Conservation (phyloP, 2,329 filamentous ascomycete genomes). For the Fusarium sp. region DNA sequence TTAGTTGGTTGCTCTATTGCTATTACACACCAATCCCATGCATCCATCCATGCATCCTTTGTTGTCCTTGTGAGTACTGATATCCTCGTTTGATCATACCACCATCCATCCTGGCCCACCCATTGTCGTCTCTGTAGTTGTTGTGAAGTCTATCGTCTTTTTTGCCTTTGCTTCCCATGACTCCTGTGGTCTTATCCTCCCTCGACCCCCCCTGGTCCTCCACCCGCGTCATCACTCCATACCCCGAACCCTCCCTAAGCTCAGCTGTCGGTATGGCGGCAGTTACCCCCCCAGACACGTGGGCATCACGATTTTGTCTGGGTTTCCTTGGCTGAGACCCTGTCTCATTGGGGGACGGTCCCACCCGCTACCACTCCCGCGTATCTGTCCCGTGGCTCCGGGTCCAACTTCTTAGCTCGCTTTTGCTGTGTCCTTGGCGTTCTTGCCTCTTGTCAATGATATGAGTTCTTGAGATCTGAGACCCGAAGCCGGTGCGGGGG, state of each 20-base stretch:
- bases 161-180: background rate
- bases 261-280: background rate
- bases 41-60: background rate
- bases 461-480: background rate
- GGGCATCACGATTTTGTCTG: slow-evolving; percentile 15
- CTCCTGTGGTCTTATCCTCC: background rate
- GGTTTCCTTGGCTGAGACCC: slow-evolving; percentile 15
- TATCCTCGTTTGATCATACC: background rate
- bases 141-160: background rate
- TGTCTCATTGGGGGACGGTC: slow-evolving; percentile 27
- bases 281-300: slow-evolving; percentile 15
- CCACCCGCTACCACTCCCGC: slow-evolving; percentile 21
- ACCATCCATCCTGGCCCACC: background rate
- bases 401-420: slow-evolving; percentile 5
- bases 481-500: background rate
- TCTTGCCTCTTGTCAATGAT: background rate
- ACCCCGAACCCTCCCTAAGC: slow-evolving; percentile 1
- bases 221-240: background rate
- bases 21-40: background rate
- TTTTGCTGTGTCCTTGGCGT: slow-evolving; percentile 3
- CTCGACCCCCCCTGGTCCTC: background rate
- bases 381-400: slow-evolving; percentile 19
- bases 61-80: background rate
- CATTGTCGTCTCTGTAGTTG: background rate
- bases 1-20: background rate